phyloP scores from a whole-genome alignment of 768 basidiomycete genomes.

The Tricholoma bakamatsutake region DNA sequence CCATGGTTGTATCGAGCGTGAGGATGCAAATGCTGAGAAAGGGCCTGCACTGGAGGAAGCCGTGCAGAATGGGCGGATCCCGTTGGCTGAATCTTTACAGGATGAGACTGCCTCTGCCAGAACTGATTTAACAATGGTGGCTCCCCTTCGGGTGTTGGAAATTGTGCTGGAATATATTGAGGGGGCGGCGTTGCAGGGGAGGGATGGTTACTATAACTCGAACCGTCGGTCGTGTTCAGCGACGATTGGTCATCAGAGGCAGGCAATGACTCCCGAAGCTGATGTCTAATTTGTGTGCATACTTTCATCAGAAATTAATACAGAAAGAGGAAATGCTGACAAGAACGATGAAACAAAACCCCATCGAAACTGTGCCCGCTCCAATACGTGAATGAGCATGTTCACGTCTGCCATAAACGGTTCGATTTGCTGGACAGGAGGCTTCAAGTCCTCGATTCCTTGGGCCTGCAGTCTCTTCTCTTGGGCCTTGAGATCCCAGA shows the following conservation, averaged over 20 bases:
- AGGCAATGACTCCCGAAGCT: slow-evolving; percentile 7
- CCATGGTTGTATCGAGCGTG: background rate
- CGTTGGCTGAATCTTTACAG: background rate
- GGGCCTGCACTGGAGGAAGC: background rate
- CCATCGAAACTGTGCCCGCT: slow-evolving; percentile 30
- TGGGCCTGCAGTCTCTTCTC: slow-evolving; percentile 27
- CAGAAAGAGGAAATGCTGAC: slow-evolving; percentile 22
- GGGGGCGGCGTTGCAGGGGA: background rate
- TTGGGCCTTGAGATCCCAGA: slow-evolving; percentile 53
- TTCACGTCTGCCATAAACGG: slow-evolving; percentile 31
- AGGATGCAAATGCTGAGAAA: background rate
- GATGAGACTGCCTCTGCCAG: background rate
- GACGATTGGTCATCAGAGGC: background rate
- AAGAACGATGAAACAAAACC: slow-evolving; percentile 23
- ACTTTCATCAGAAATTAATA: background rate
- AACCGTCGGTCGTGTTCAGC: background rate
- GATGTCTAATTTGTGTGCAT: slow-evolving; percentile 5
- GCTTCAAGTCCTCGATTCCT: slow-evolving; percentile 27
- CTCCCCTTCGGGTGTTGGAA: background rate
- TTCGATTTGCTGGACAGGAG: slow-evolving; percentile 27
- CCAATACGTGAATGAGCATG: slow-evolving; percentile 38
- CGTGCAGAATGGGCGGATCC: background rate
- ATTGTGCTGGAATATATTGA: background rate
- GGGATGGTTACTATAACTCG: background rate
- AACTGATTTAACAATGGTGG: background rate